Evolutionary conservation across 257 asterid genomes (phyloP), one percentile per base, ranked within the genome.

Genomic region (Ehretia macrophylla): DNA sequence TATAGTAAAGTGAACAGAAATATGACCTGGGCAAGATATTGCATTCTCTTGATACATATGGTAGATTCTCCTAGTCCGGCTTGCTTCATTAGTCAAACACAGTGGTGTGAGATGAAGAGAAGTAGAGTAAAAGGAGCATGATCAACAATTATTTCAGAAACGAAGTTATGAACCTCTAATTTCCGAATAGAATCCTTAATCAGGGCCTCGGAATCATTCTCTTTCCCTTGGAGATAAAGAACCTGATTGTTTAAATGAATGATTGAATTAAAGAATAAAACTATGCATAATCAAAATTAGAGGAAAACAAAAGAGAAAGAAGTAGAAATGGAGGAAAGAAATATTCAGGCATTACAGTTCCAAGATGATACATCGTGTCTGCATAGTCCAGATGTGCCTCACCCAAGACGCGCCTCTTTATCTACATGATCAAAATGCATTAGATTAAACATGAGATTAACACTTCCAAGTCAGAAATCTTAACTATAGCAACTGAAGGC

Each of bases 311-410:
- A 60, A 32, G n/a, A n/a, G n/a, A 16, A 4, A 44, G 17, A 5
- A 23, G 14, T 45, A 44, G 20, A 17, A 50, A 10, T 27, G 10
- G 12, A 18, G 40, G 40, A 22, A 27, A n/a, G 35, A 46, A n/a
- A 22, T 17, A 51, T 56, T 67, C 6, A 45, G 78, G 66, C 69
- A 81, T 84, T 86, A 88, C 99, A 63, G 79, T 82, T 32, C 97
- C 99, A 52, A 92, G 95, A 73, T 83, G 87, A 75, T 82, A 86
- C 93, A 92, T 79, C 21, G 99, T 81, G 61, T 92, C 95, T 51
- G 99, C 99, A 75, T 92, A 88, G 70, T 92, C 99, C 4, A 78
- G 58, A 74, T 88, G 89, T 22, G 68, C 74, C 75, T 84, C 95
- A 60, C 99, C 99, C 70, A 92, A 58, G 68, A 79, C 87, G 51